Conservation (phyloP, 768 basidiomycete species). For the Artomyces pyxidatus region DNA sequence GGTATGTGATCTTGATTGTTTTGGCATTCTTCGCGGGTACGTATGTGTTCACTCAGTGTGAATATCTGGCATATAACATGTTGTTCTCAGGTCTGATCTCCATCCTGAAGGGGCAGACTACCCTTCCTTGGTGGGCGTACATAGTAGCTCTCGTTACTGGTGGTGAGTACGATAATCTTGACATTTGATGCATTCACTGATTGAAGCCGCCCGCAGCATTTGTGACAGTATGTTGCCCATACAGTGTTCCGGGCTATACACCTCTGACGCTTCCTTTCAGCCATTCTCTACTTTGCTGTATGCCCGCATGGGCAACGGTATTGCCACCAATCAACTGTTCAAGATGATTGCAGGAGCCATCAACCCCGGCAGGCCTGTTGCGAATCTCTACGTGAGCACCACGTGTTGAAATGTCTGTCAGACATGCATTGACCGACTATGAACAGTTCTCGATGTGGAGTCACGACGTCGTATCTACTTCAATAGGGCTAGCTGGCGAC, state of each 20-base stretch:
- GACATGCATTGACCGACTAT: background rate
- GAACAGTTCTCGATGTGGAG: constrained; percentile 60
- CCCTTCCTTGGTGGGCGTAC: constrained; percentile 57
- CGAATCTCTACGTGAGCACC: constrained; percentile 53
- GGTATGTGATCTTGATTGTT: constrained; percentile 43
- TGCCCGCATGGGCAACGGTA: constrained; percentile 53
- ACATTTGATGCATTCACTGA: background rate
- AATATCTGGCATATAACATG: background rate
- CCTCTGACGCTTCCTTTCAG: constrained; percentile 20
- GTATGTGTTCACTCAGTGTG: background rate
- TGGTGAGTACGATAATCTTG: constrained; percentile 12
- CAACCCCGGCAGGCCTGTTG: constrained; percentile 56
- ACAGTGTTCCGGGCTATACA: background rate
- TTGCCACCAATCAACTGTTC: constrained; percentile 54
- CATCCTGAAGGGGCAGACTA: constrained; percentile 54
- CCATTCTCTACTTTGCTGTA: constrained; percentile 50
- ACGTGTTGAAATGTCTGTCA: background rate
- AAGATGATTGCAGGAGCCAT: constrained; percentile 57
- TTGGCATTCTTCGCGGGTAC: constrained; percentile 50
- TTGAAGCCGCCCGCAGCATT: background rate
- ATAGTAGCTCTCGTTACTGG: constrained; percentile 49
- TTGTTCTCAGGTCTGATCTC: constrained; percentile 7
- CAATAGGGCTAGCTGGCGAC: constrained; percentile 43
- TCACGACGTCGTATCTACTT: constrained; percentile 50
- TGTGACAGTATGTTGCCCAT: background rate